Conservation (phyloP, 2,329 filamentous ascomycete species). For the Hypoxylon rubiginosum region DNA sequence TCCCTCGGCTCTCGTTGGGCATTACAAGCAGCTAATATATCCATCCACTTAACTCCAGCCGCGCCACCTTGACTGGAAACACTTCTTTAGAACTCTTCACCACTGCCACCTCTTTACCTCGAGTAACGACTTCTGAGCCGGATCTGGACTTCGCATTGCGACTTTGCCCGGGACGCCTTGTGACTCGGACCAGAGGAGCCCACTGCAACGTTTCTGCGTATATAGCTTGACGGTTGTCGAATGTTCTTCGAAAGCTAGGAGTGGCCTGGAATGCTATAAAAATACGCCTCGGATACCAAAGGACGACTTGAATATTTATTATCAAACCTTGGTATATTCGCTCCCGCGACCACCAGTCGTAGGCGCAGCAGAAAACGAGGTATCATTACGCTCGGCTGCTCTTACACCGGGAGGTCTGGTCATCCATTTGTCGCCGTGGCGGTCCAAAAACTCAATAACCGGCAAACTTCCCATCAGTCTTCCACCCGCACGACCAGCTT, state of each 20-base stretch:
- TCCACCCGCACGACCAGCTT: slow-evolving; percentile 48
- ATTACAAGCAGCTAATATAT: slow-evolving; percentile 51
- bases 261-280: slow-evolving; percentile 24
- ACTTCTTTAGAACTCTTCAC: slow-evolving; percentile 45
- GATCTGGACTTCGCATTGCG: slow-evolving; percentile 32
- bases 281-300: slow-evolving; percentile 27
- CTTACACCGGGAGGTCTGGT: slow-evolving; percentile 19
- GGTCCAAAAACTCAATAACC: slow-evolving; percentile 53
- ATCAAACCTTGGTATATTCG: slow-evolving; percentile 16
- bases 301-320: slow-evolving; percentile 24
- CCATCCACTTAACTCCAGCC: slow-evolving; percentile 49
- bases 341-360: slow-evolving; percentile 26
- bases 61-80: slow-evolving; percentile 43
- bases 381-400: slow-evolving; percentile 19
- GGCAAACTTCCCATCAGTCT: slow-evolving; percentile 52
- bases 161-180: slow-evolving; percentile 34
- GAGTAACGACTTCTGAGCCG: slow-evolving; percentile 40
- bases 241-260: slow-evolving; percentile 17
- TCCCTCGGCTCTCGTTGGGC: slow-evolving; percentile 48
- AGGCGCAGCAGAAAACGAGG: slow-evolving; percentile 18
- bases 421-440: slow-evolving; percentile 54
- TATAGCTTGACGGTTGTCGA: slow-evolving; percentile 33
- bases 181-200: slow-evolving; percentile 33
- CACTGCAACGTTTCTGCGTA: slow-evolving; percentile 30
- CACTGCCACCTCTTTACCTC: slow-evolving; percentile 35